These are phyloP conservation scores for Calycina marina DNA, from an alignment of 2,329 filamentous ascomycete genomes.

Conservation along the genomic window DNA sequence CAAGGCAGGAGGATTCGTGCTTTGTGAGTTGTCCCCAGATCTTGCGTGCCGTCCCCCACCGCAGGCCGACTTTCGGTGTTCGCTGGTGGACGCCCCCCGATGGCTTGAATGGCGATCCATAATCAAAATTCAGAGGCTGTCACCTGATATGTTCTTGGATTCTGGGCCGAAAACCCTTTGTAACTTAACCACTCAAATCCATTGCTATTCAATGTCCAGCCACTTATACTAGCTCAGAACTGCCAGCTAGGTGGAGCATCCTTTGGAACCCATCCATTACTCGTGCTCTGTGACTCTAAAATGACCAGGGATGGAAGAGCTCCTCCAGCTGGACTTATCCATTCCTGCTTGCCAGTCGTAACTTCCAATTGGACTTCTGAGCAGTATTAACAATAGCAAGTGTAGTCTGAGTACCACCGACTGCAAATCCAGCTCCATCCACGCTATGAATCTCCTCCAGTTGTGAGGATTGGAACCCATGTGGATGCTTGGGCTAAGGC, in stretches of 20 bases:
- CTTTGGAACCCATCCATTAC: background rate
- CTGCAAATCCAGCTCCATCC: background rate
- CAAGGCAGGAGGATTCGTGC: too few species aligned
- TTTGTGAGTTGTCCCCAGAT: too few species aligned
- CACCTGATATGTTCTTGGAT: background rate
- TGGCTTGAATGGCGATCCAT: background rate
- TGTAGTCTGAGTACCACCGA: background rate
- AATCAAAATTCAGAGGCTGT: background rate
- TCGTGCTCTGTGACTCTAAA: background rate
- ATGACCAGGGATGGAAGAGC: background rate
- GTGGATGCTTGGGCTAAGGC: too few species aligned
- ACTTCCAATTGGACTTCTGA: background rate
- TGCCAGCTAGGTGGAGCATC: background rate
- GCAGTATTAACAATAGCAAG: background rate
- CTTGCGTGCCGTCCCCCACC: too few species aligned
- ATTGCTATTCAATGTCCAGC: background rate
- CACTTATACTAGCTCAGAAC: background rate
- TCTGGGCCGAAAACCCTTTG: background rate
- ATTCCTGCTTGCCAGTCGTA: background rate
- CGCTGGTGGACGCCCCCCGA: too few species aligned
- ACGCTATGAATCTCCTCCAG: too few species aligned
- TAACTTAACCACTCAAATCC: constrained; percentile 1
- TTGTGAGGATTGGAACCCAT: too few species aligned
- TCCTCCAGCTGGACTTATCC: background rate
- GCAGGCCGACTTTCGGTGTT: too few species aligned